Percentiles rank a stretch among this genome's conserved stretches.
phyloP scores from a whole-genome alignment of 805 yeast genomes.

The Hanseniaspora nectarophila region DNA sequence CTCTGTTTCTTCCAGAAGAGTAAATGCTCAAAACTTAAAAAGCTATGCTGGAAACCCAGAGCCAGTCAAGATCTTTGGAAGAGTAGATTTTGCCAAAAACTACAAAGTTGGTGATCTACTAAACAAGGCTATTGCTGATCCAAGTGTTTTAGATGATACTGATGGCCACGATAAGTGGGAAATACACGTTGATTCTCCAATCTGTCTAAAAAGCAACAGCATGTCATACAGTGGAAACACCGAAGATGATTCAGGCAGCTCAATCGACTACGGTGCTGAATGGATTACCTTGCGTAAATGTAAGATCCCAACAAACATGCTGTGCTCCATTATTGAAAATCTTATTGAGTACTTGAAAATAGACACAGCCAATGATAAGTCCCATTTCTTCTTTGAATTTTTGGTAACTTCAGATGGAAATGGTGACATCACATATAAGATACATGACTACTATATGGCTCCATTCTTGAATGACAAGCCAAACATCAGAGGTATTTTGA shows the following conservation, averaged over 20 bases:
- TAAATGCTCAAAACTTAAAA: constrained; percentile 12
- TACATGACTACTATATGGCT: constrained; percentile 10
- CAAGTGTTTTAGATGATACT: constrained; percentile 1
- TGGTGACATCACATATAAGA: constrained; percentile 10
- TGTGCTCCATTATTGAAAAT: constrained; percentile 3
- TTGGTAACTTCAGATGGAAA: constrained; percentile 12
- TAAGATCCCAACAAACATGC: constrained; percentile 11
- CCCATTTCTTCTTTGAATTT: constrained; percentile 12
- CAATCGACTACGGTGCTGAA: constrained; percentile 6
- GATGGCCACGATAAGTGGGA: constrained; percentile 12
- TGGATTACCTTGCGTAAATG: constrained; percentile 12
- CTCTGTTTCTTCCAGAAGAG: constrained; percentile 15
- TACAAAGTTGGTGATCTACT: constrained; percentile 5
- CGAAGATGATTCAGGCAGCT: not conserved
- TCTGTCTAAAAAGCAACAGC: not conserved
- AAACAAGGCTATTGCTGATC: constrained; percentile 1
- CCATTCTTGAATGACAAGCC: constrained; percentile 9
- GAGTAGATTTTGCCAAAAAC: constrained; percentile 13
- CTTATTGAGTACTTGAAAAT: constrained; percentile 3
- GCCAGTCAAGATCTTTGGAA: constrained; percentile 12
- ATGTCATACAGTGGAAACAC: not conserved
- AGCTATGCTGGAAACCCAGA: constrained; percentile 12
- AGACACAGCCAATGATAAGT: constrained; percentile 5
- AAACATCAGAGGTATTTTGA: constrained; percentile 12
- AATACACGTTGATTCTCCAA: constrained; percentile 10